Base-by-base conservation (phyloP, 2,329 filamentous ascomycete species). In the Pezicula neosporulosa region DNA sequence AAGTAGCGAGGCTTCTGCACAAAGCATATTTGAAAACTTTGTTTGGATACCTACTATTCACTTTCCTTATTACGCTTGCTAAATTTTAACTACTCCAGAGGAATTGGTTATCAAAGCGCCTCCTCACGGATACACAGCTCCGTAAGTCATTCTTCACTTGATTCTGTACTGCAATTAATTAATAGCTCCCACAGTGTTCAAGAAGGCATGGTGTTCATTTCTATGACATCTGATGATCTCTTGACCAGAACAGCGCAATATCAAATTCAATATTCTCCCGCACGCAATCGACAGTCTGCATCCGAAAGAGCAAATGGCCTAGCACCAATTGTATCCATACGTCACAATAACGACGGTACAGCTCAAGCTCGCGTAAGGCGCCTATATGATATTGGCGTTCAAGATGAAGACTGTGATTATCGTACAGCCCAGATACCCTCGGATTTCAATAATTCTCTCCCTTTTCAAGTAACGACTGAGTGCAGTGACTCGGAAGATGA, bases 51-150 rank as follows among this genome's bases (percentile, higher is more conserved):
- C 30, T 33, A 10, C 30, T 13, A 33, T 2, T 33, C 12, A 13
- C 12, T 33, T 33, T 33, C 9, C 12, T 33, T 33, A 33, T 13
- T 10, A 13, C 30, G 12, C 30, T 10, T 33, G 12, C 30, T 33
- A 33, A 33, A 13, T 33, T 33, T 33, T 4, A 9, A 10, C 12
- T 33, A 13, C 30, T 13, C 12, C 7, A 33, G 30, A 90, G 60
- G 93, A 93, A 70, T 73, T 97, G 46, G 78, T 95, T 56, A 95
- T 97, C 69, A 92, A 90, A 67, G 90, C 89, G 9, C 93, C 93
- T 1, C 83, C 84, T 35, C 74, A 72, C 41, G 89, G 89, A 48
- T 96, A 91, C 68, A 92, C 90, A 54, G 86, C 90, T 60, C 91
- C 91, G 89, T 95, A 82, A 70, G 89, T 82, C 51, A 21, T 35